Percentiles rank a stretch among this genome's conserved stretches.
Conservation (phyloP, 345 rosid species). For the Aquilaria yunnanensis region DNA sequence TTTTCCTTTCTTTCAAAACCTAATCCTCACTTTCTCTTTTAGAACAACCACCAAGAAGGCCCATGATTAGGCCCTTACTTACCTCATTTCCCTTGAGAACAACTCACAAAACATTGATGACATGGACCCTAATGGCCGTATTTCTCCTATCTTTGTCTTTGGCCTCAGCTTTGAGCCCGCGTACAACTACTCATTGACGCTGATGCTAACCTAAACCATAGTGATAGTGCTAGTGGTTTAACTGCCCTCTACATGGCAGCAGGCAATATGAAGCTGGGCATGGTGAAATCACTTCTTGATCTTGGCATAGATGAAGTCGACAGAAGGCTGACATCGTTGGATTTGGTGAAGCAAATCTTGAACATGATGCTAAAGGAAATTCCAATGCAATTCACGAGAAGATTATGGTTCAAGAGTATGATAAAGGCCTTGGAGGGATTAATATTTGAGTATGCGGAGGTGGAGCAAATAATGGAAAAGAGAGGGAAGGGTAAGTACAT, state of each 20-base stretch:
- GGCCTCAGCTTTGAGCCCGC: conserved; percentile 76
- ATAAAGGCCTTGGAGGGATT: conserved; percentile 39
- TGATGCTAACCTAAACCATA: conserved; percentile 53
- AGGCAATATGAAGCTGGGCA: conserved; percentile 69
- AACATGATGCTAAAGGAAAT: conserved; percentile 77
- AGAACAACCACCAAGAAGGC: conserved; percentile 87
- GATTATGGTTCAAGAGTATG: conserved; percentile 73
- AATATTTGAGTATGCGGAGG: conserved; percentile 78
- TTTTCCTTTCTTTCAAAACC: too few species aligned
- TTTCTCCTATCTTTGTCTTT: conserved; percentile 71
- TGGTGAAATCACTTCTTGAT: conserved; percentile 47
- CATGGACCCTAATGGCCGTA: conserved; percentile 73
- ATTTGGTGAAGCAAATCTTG: conserved; percentile 57
- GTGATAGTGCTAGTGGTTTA: conserved; percentile 64
- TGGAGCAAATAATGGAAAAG: conserved; percentile 65
- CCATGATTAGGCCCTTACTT: conserved; percentile 47
- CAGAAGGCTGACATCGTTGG: conserved; percentile 57
- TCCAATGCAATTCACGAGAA: conserved; percentile 64
- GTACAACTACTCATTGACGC: conserved; percentile 64
- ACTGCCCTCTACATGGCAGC: conserved; percentile 94
- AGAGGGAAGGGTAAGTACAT: conserved; percentile 66
- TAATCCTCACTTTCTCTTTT: too few species aligned
- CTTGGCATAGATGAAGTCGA: conserved; percentile 73
- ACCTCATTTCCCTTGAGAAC: conserved; percentile 38
- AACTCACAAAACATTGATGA: conserved; percentile 67